phyloP scores from a whole-genome alignment of 2,329 filamentous ascomycete species.

The Teratosphaeria nubilosa region DNA sequence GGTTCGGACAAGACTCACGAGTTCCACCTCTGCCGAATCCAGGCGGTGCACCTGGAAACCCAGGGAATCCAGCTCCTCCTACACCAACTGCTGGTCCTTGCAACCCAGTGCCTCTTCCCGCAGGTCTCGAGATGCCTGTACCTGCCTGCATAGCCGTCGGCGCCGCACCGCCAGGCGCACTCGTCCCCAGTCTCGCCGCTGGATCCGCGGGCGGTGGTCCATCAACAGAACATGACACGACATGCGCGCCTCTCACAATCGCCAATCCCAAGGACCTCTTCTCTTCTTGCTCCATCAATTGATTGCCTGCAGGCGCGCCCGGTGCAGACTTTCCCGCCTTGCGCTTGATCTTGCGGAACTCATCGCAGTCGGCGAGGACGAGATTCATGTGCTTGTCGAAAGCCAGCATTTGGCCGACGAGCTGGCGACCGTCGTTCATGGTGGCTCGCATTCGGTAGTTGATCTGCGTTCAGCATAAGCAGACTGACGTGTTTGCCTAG shows the following conservation, averaged over 20 bases:
- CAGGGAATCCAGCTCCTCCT: slow-evolving; percentile 63
- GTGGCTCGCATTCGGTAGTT: slow-evolving; percentile 99
- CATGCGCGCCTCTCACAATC: slow-evolving; percentile 88
- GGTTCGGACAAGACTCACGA: neutral
- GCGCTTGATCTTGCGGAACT: slow-evolving; percentile 85
- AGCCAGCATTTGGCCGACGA: slow-evolving; percentile 95
- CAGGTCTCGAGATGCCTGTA: slow-evolving; percentile 81
- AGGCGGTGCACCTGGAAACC: slow-evolving; percentile 58
- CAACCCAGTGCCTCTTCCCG: slow-evolving; percentile 75
- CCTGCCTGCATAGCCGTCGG: slow-evolving; percentile 67
- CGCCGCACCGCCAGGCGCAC: slow-evolving; percentile 52
- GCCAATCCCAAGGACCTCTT: slow-evolving; percentile 94
- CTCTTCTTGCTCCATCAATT: slow-evolving; percentile 77
- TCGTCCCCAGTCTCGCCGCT: slow-evolving; percentile 74
- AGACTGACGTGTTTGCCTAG: neutral
- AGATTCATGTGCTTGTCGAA: slow-evolving; percentile 99
- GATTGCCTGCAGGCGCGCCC: slow-evolving; percentile 49
- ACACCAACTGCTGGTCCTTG: slow-evolving; percentile 84
- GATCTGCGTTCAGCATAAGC: slow-evolving; percentile 51
- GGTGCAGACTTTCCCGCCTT: slow-evolving; percentile 50
- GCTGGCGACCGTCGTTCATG: slow-evolving; percentile 86
- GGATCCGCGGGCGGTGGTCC: slow-evolving; percentile 92
- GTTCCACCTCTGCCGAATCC: slow-evolving; percentile 2
- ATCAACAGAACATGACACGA: slow-evolving; percentile 90
- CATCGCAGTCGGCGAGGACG: slow-evolving; percentile 95